These are phyloP conservation scores for Agapanthus africanus DNA, from an alignment of 106 monocot species.

Conservation along the genomic window DNA sequence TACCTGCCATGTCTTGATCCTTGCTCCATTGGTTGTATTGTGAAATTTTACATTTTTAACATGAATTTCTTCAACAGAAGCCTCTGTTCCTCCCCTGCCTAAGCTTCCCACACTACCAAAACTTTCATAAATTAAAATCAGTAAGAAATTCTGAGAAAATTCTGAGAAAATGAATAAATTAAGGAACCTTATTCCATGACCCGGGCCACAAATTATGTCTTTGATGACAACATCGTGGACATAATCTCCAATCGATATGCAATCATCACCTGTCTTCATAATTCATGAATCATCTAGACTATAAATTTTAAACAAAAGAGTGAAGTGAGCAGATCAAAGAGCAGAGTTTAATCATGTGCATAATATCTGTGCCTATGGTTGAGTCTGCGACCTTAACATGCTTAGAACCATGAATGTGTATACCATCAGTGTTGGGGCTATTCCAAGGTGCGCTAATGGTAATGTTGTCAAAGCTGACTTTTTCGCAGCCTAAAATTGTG, in stretches of 20 bases:
- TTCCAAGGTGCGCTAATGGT: not conserved
- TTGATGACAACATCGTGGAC: too few species aligned
- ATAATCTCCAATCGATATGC: constrained; percentile 20
- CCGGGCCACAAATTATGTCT: constrained; percentile 23
- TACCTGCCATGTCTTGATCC: constrained; percentile 57
- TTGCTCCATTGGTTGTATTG: constrained; percentile 22
- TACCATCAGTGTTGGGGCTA: constrained; percentile 28
- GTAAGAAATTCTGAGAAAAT: not conserved
- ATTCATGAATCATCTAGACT: not conserved
- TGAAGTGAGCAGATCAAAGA: too few species aligned
- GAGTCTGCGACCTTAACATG: not conserved
- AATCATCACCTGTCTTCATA: constrained; percentile 22
- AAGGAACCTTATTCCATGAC: constrained; percentile 24
- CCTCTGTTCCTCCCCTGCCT: constrained; percentile 4
- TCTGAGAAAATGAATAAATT: not conserved
- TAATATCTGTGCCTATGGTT: constrained; percentile 12
- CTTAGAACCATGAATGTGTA: constrained; percentile 3
- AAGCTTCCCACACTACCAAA: constrained; percentile 29
- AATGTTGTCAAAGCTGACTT: not conserved
- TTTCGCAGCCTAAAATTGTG: not conserved
- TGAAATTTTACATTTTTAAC: constrained; percentile 15
- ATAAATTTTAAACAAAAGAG: not conserved
- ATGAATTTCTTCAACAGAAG: constrained; percentile 18
- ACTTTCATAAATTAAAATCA: not conserved
- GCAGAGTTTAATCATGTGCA: not conserved